phyloP scores from a whole-genome alignment of 257 asterid species.

The Prunella vulgaris region DNA sequence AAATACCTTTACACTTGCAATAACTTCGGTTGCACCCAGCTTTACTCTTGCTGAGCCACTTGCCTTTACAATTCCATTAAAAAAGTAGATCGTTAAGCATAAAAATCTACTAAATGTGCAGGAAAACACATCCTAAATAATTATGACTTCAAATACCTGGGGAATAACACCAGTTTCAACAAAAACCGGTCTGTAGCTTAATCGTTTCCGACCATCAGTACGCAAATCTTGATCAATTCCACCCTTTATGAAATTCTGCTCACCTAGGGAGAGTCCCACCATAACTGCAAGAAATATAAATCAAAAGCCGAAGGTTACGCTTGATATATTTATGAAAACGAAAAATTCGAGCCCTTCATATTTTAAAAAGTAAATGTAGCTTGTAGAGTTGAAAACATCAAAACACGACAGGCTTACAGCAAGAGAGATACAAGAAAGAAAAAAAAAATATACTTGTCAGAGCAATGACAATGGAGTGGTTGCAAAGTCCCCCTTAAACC shows the following conservation, averaged over 20 bases:
- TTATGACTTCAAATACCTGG: slow-evolving; percentile 46
- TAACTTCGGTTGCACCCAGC: slow-evolving; percentile 86
- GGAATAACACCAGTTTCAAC: slow-evolving; percentile 83
- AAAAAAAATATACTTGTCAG: too few relatives aligned
- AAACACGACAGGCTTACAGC: too few relatives aligned
- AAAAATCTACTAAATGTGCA: not conserved
- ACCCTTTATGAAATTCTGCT: slow-evolving; percentile 65
- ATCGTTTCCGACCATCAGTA: slow-evolving; percentile 75
- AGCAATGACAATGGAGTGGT: too few relatives aligned
- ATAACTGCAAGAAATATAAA: slow-evolving; percentile 37
- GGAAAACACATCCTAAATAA: not conserved
- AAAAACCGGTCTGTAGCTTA: slow-evolving; percentile 57
- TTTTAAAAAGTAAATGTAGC: too few relatives aligned
- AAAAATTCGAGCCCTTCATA: too few relatives aligned
- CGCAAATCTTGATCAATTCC: slow-evolving; percentile 89
- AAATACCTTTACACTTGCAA: slow-evolving; percentile 80
- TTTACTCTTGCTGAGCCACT: slow-evolving; percentile 92
- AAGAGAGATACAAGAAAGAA: too few relatives aligned
- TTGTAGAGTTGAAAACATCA: too few relatives aligned
- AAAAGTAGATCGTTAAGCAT: slow-evolving; percentile 13
- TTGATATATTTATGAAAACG: too few relatives aligned
- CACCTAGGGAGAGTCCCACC: slow-evolving; percentile 79
- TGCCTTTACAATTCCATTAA: slow-evolving; percentile 48
- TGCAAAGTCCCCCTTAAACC: too few relatives aligned
- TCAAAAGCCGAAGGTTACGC: not conserved